Conservation (phyloP, 2,329 filamentous ascomycete genomes). For the Aureobasidium sp. region DNA sequence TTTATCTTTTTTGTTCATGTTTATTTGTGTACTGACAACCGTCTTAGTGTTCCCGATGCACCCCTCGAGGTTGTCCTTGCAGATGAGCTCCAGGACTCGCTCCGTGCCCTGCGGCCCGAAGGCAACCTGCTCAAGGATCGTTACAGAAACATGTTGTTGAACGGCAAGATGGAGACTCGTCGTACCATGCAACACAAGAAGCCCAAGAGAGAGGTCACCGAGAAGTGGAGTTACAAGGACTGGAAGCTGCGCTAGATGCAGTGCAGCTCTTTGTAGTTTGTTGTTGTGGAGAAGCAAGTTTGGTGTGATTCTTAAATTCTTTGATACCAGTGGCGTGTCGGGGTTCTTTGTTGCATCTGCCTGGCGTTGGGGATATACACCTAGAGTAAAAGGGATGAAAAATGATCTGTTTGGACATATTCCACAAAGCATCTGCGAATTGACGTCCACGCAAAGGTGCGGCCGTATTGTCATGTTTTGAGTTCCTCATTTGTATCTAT, state of each 20-base stretch:
- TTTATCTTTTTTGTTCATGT: background rate
- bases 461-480: background rate
- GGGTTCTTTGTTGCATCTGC: background rate
- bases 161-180: constrained; percentile 81
- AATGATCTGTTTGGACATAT: background rate
- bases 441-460: background rate
- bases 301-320: background rate
- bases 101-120: constrained; percentile 64
- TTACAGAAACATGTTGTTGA: constrained; percentile 78
- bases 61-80: constrained; percentile 41
- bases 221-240: constrained; percentile 98
- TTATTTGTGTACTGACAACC: background rate
- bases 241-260: constrained; percentile 49
- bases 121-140: constrained; percentile 91
- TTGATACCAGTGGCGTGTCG: background rate
- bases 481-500: background rate
- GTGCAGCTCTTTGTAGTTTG: background rate
- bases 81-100: constrained; percentile 42
- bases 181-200: constrained; percentile 77
- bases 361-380: background rate
- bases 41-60: constrained; percentile 57
- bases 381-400: background rate
- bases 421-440: background rate
- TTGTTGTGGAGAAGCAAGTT: background rate
- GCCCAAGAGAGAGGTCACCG: constrained; percentile 69